Evolutionary conservation across 108 stramenopile species (phyloP).

Genomic region (Craspedostauros australis): DNA sequence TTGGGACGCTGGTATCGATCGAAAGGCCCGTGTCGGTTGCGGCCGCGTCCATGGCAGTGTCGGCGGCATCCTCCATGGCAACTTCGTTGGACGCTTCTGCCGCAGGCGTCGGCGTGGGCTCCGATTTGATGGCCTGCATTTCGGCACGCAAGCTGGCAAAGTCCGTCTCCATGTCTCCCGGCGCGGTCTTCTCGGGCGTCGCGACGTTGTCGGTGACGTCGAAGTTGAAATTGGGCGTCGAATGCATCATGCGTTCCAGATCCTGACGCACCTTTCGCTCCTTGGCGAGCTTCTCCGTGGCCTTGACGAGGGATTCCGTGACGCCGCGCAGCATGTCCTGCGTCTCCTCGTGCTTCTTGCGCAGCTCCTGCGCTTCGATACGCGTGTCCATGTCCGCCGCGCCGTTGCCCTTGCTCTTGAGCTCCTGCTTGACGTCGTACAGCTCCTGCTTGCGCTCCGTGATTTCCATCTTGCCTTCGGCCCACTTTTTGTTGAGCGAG

Average conservation of each 20-base stretch:
- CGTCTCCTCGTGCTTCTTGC: conserved; percentile 31
- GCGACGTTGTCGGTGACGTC: too few species aligned
- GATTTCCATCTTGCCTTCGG: conserved; percentile 28
- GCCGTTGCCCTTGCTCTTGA: conserved; percentile 4
- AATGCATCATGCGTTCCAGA: conserved; percentile 13
- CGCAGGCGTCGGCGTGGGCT: too few species aligned
- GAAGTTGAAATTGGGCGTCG: too few species aligned
- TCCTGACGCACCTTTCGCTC: conserved; percentile 26
- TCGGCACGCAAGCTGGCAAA: conserved; percentile 27
- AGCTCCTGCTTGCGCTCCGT: conserved; percentile 25
- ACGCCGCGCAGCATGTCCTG: conserved; percentile 38
- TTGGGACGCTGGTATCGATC: conserved; percentile 16
- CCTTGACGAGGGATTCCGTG: conserved; percentile 31
- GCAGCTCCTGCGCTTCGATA: conserved; percentile 25
- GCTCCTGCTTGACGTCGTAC: conserved; percentile 17
- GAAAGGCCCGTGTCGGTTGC: background rate
- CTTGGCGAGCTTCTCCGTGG: conserved; percentile 29
- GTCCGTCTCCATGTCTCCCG: conserved; percentile 1
- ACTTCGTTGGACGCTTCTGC: too few species aligned
- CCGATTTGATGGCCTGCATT: conserved; percentile 15
- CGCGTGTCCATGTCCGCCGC: conserved; percentile 19
- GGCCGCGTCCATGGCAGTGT: background rate
- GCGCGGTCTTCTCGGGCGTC: conserved; percentile 3
- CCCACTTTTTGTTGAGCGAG: conserved; percentile 35
- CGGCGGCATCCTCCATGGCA: background rate